Evolutionary conservation across 352 stramenopile genomes (phyloP).

Genomic region (Phytophthora rubi): DNA sequence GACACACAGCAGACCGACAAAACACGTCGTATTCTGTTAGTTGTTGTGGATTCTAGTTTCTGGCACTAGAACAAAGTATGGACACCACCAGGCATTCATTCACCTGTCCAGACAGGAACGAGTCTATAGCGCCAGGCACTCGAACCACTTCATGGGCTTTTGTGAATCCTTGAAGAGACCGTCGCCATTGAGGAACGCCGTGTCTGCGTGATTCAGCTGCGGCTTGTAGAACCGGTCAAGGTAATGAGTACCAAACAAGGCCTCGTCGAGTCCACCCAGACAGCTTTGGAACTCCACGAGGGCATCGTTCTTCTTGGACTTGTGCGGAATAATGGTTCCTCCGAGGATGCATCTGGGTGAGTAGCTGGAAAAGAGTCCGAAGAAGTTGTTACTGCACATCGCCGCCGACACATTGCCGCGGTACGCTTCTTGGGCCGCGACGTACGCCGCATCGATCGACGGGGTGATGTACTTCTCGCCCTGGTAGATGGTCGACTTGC

Average conservation of each 20-base stretch:
- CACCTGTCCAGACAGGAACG: no score
- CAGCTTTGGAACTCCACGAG: slow-evolving; percentile 57
- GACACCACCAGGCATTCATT: no score
- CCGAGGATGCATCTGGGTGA: slow-evolving; percentile 12
- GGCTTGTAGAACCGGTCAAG: slow-evolving; percentile 38
- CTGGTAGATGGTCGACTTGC: slow-evolving; percentile 41
- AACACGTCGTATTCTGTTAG: no score
- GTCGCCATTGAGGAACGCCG: slow-evolving; percentile 48
- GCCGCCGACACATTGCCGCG: slow-evolving; percentile 34
- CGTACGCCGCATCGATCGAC: slow-evolving; percentile 32
- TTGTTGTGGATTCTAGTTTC: no score
- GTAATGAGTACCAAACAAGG: slow-evolving; percentile 36
- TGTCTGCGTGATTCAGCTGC: slow-evolving; percentile 53
- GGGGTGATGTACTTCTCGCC: slow-evolving; percentile 25
- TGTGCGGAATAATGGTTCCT: slow-evolving; percentile 29
- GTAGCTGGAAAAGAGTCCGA: slow-evolving; percentile 41
- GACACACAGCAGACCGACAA: no score
- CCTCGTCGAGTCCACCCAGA: slow-evolving; percentile 24
- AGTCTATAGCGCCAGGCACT: slow-evolving; percentile 26
- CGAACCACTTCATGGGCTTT: slow-evolving; percentile 53
- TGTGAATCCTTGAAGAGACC: slow-evolving; percentile 32
- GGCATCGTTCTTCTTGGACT: slow-evolving; percentile 41
- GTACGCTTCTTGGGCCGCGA: slow-evolving; percentile 39
- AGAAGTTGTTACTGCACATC: slow-evolving; percentile 49
- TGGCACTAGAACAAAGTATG: no score